phyloP scores from a whole-genome alignment of 192 early-diverging fungal species.

The Spinellus fusiger region DNA sequence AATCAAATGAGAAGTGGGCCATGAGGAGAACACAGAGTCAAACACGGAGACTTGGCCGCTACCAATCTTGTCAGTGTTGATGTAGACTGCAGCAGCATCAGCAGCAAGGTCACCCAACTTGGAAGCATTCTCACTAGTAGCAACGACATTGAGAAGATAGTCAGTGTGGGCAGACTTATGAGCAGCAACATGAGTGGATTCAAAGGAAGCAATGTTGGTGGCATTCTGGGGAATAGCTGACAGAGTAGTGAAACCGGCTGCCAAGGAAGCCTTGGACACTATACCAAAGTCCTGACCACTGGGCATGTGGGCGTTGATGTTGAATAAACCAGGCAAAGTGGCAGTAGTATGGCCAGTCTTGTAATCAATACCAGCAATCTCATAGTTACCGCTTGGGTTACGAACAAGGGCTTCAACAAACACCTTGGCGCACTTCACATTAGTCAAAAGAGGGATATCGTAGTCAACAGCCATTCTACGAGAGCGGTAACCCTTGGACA shows the following conservation, averaged over 20 bases:
- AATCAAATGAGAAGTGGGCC: constrained; percentile 70
- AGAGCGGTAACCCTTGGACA: constrained; percentile 89
- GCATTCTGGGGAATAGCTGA: constrained; percentile 51
- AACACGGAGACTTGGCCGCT: constrained; percentile 54
- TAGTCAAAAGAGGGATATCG: constrained; percentile 95
- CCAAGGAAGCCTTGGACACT: constrained; percentile 68
- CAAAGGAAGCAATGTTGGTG: constrained; percentile 34
- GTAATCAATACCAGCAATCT: constrained; percentile 83
- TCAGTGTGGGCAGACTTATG: constrained; percentile 67
- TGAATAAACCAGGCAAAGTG: constrained; percentile 82
- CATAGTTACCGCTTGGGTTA: constrained; percentile 45
- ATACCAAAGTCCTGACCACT: constrained; percentile 50
- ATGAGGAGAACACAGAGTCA: constrained; percentile 69
- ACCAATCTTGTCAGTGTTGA: constrained; percentile 51
- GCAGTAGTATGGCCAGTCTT: constrained; percentile 83
- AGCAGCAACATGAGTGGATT: constrained; percentile 42
- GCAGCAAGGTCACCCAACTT: constrained; percentile 35
- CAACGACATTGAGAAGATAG: constrained; percentile 65
- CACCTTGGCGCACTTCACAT: constrained; percentile 98
- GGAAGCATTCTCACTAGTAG: constrained; percentile 58
- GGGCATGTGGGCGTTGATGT: constrained; percentile 67
- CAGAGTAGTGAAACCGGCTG: constrained; percentile 83
- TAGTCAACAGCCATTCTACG: constrained; percentile 98
- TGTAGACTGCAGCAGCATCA: constrained; percentile 51
- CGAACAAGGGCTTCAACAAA: constrained; percentile 94